phyloP scores from a whole-genome alignment of 2,329 filamentous ascomycete genomes.

The Pseudogymnoascus sp. region DNA sequence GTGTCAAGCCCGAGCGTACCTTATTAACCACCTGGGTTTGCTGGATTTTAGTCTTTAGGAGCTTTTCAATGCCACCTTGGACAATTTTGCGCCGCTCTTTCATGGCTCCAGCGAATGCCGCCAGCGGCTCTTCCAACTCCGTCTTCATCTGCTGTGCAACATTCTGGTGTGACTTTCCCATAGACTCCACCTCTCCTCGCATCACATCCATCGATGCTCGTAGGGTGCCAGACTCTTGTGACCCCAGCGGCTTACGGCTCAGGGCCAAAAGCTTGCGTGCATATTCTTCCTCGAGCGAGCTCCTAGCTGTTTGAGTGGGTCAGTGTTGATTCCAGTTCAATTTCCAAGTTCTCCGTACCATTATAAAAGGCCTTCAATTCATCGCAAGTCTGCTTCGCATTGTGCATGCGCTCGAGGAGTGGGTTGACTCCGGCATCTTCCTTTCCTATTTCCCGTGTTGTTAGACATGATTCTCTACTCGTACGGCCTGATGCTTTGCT shows the following conservation, averaged over 20 bases:
- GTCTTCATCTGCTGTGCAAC: slow-evolving; percentile 93
- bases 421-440: slow-evolving; percentile 93
- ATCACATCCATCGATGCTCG: slow-evolving; percentile 80
- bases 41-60: slow-evolving; percentile 86
- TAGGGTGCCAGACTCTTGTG: slow-evolving; percentile 76
- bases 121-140: slow-evolving; percentile 87
- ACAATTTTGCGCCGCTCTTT: slow-evolving; percentile 97
- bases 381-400: slow-evolving; percentile 88
- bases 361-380: slow-evolving; percentile 88
- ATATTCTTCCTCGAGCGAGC: slow-evolving; percentile 95
- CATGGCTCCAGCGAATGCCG: slow-evolving; percentile 86
- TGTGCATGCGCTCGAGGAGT: slow-evolving; percentile 87
- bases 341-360: slow-evolving; percentile 42
- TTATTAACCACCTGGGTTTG: slow-evolving; percentile 91
- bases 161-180: slow-evolving; percentile 85
- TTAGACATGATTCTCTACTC: not conserved
- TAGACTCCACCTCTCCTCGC: slow-evolving; percentile 80
- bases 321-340: slow-evolving; percentile 4
- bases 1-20: slow-evolving; percentile 39
- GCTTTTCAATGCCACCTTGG: slow-evolving; percentile 85
- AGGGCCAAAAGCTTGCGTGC: slow-evolving; percentile 79
- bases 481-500: not conserved
- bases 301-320: slow-evolving; percentile 53
- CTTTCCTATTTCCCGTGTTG: slow-evolving; percentile 47
- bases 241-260: slow-evolving; percentile 81